A percentile compares a stretch with the other conserved stretches of the same genome.
Evolutionary conservation across 495 filamentous ascomycete species (phyloP).

Genomic region (Penicillium riverlandense): DNA sequence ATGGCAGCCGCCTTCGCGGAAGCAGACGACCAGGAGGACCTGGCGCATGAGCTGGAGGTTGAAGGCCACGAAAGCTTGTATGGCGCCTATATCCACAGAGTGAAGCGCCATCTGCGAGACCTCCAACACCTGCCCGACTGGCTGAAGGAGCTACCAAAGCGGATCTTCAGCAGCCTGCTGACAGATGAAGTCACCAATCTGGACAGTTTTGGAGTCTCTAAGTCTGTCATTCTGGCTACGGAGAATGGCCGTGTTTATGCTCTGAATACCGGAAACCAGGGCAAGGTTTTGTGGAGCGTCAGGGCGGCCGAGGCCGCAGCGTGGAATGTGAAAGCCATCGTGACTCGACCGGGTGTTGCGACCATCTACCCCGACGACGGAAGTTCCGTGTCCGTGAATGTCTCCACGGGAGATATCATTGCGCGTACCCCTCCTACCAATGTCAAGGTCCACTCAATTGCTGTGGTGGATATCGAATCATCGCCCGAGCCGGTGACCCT

Average conservation of each 20-base stretch:
- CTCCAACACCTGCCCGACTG: slow-evolving; percentile 72
- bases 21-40: slow-evolving; percentile 54
- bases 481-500: slow-evolving; percentile 18
- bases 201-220: slow-evolving; percentile 83
- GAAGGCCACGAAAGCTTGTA: slow-evolving; percentile 77
- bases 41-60: slow-evolving; percentile 73
- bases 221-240: slow-evolving; percentile 75
- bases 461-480: slow-evolving; percentile 14
- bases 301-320: slow-evolving; percentile 49
- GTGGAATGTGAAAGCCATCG: slow-evolving; percentile 65
- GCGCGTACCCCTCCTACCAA: slow-evolving; percentile 23
- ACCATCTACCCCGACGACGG: slow-evolving; percentile 53
- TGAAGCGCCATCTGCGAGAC: slow-evolving; percentile 74
- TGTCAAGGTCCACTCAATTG: slow-evolving; percentile 26
- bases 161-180: slow-evolving; percentile 63
- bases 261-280: slow-evolving; percentile 68
- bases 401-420: slow-evolving; percentile 49
- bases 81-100: slow-evolving; percentile 78
- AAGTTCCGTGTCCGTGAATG: slow-evolving; percentile 49
- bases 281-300: slow-evolving; percentile 66
- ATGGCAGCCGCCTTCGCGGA: slow-evolving; percentile 76
- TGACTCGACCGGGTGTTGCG: slow-evolving; percentile 48
- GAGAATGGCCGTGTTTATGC: slow-evolving; percentile 70
- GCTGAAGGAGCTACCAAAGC: slow-evolving; percentile 55
- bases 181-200: slow-evolving; percentile 50